Evolutionary conservation across 176 grass and related monocot genomes (phyloP), one percentile per base, ranked within the genome.

Genomic region (Zea luxurians): DNA sequence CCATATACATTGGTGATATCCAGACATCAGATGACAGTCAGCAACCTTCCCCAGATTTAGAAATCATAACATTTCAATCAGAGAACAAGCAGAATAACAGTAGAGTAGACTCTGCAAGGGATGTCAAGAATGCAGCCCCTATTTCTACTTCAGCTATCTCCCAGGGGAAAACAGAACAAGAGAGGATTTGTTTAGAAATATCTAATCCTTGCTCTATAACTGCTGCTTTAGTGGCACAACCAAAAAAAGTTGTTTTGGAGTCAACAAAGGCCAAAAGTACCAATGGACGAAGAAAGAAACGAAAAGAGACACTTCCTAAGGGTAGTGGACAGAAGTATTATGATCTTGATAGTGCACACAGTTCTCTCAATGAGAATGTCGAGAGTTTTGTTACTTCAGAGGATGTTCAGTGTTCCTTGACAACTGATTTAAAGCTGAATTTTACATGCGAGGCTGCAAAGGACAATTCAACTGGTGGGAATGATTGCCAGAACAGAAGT

Each of bases 271-370:
- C 36, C 59, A 89, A 67, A 81, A 52, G 50, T 74, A 73, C 21
- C 0, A 49, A 50, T 57, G 84, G 55, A 77, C 68, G 55, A 71
- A 90, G 73, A 68, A 96, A 84, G 75, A 90, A 81, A 46, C 70
- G 71, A 84, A 92, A 88, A 79, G 87, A 92, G 35, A 77, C 86
- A 13, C 76, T 79, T 57, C 78, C 85, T 54, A 96, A 90, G 80
- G 68, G 86, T 60, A 79, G 76, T 82, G 86, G 81, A 42, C 83
- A 87, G 38, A 85, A 85, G 48, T 83, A 53, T 71, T 79, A 64
- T 74, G 82, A 83, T 65, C 55, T 85, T 78, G 89, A 85, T 83
- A 87, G 27, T 84, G 89, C 79, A 76, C 85, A 74, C 18, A 77
- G 66, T 36, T 85, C 83, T 11, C 45, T 82, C 8, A 72, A 87